These are phyloP conservation scores for Tuber indicum DNA, from an alignment of 495 filamentous ascomycete genomes.

Conservation along the genomic window DNA sequence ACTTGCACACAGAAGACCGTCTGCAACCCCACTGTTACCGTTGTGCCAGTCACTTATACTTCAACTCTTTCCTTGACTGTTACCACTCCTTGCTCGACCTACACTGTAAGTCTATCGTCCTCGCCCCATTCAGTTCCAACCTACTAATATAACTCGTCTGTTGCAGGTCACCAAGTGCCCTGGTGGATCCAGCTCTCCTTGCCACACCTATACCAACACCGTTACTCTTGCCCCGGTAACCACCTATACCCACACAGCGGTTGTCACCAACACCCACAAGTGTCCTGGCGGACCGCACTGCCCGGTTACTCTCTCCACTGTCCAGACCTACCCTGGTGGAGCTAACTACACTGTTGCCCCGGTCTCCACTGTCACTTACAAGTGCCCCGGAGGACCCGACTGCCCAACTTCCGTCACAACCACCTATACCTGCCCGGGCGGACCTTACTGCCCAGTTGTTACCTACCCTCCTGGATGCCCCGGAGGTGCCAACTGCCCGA, in stretches of 20 bases:
- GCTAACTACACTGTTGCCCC: slow-evolving; percentile 18
- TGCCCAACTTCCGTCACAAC: slow-evolving; percentile 7
- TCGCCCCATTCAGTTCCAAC: neutral
- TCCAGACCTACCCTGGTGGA: slow-evolving; percentile 8
- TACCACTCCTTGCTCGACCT: slow-evolving; percentile 30
- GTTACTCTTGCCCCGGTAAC: slow-evolving; percentile 15
- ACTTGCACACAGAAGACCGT: slow-evolving; percentile 10
- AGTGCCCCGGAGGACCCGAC: slow-evolving; percentile 7
- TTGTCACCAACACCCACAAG: slow-evolving; percentile 9
- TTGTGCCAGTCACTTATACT: slow-evolving; percentile 25
- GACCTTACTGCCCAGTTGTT: slow-evolving; percentile 3
- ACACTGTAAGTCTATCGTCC: slow-evolving; percentile 10
- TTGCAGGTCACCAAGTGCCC: slow-evolving; percentile 18
- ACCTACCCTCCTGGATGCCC: slow-evolving; percentile 7
- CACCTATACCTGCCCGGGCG: neutral
- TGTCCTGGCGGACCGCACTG: slow-evolving; percentile 10
- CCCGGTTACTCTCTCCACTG: neutral
- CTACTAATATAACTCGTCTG: neutral
- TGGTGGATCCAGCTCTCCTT: slow-evolving; percentile 16
- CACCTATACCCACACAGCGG: slow-evolving; percentile 18
- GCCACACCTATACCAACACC: slow-evolving; percentile 29
- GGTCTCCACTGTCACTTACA: slow-evolving; percentile 13
- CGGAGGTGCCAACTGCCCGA: slow-evolving; percentile 15
- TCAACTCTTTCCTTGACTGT: slow-evolving; percentile 32
- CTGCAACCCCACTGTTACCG: slow-evolving; percentile 23